A percentile compares a stretch with the other conserved stretches of the same genome.
Evolutionary conservation across 305 asterid genomes (phyloP).

Genomic region (Stenogyne calaminthoides): DNA sequence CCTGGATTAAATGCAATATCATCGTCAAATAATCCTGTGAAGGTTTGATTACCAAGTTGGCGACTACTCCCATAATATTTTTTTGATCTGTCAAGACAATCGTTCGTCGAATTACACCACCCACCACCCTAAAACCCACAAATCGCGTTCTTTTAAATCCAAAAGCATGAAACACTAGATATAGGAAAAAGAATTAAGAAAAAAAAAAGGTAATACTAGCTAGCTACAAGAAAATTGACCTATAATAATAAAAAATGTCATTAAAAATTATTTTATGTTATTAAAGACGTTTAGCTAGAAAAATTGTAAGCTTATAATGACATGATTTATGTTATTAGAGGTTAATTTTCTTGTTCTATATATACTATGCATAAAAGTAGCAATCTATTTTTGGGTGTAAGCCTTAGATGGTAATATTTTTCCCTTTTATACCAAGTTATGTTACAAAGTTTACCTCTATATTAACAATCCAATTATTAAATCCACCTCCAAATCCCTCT

Average conservation of each 20-base stretch:
- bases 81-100: conserved; percentile 27
- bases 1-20: conserved; percentile 39
- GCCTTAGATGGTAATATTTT: background rate
- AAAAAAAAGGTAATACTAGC: too few relatives aligned
- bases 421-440: background rate
- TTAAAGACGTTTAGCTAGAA: too few relatives aligned
- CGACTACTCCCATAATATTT: background rate
- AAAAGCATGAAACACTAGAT: background rate
- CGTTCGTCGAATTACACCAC: conserved; percentile 41
- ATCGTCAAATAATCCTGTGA: background rate
- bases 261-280: too few relatives aligned
- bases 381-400: background rate
- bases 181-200: background rate
- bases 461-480: conserved; percentile 34
- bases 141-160: background rate
- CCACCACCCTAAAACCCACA: conserved; percentile 50
- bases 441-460: conserved; percentile 23
- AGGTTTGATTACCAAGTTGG: background rate
- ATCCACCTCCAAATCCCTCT: conserved; percentile 35
- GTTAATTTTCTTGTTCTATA: too few relatives aligned
- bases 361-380: background rate
- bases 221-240: too few relatives aligned
- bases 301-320: too few relatives aligned
- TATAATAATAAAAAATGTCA: too few relatives aligned
- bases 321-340: too few relatives aligned